Percentiles rank a stretch among this genome's conserved stretches.
phyloP scores from a whole-genome alignment of 345 rosid species.

The Eucalyptus brandiana region DNA sequence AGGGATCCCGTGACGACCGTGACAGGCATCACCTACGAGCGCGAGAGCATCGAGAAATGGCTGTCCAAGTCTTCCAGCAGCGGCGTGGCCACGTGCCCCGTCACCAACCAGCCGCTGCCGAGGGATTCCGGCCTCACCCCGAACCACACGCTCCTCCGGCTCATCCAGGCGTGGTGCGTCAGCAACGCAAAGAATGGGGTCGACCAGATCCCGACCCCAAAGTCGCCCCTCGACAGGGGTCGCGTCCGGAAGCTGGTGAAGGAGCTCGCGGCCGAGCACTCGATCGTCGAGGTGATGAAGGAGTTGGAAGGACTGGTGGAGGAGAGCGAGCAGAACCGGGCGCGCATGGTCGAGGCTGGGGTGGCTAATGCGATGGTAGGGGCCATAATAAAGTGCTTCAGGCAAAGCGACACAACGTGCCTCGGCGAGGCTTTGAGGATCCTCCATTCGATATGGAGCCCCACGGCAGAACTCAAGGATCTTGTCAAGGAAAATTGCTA shows the following conservation, averaged over 20 bases:
- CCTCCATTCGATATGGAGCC: slow-evolving; percentile 11
- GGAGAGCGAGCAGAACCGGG: slow-evolving; percentile 17
- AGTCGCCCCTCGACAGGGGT: slow-evolving; percentile 5
- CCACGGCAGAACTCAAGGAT: slow-evolving; percentile 8
- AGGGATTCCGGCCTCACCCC: slow-evolving; percentile 25
- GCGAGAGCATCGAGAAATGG: slow-evolving; percentile 54
- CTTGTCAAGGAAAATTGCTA: slow-evolving; percentile 7
- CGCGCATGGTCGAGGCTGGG: slow-evolving; percentile 19
- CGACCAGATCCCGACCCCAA: slow-evolving; percentile 13
- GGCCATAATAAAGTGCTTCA: slow-evolving; percentile 5
- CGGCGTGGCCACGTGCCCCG: slow-evolving; percentile 19
- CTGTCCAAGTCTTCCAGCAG: slow-evolving; percentile 1
- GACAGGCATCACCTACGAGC: slow-evolving; percentile 53
- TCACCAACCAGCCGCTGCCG: slow-evolving; percentile 40
- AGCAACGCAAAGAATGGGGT: slow-evolving; percentile 4
- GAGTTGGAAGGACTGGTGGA: slow-evolving; percentile 12
- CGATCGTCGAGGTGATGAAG: neutral
- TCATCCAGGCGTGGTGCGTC: slow-evolving; percentile 43
- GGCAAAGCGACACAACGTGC: neutral
- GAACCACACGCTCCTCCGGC: slow-evolving; percentile 33
- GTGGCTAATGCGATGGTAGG: slow-evolving; percentile 3
- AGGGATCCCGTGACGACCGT: slow-evolving; percentile 51
- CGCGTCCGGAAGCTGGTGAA: slow-evolving; percentile 9
- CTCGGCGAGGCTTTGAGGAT: slow-evolving; percentile 23
- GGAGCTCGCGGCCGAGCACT: slow-evolving; percentile 3